Conservation (phyloP, 139 green algal species). For the Micractinium sp. region DNA sequence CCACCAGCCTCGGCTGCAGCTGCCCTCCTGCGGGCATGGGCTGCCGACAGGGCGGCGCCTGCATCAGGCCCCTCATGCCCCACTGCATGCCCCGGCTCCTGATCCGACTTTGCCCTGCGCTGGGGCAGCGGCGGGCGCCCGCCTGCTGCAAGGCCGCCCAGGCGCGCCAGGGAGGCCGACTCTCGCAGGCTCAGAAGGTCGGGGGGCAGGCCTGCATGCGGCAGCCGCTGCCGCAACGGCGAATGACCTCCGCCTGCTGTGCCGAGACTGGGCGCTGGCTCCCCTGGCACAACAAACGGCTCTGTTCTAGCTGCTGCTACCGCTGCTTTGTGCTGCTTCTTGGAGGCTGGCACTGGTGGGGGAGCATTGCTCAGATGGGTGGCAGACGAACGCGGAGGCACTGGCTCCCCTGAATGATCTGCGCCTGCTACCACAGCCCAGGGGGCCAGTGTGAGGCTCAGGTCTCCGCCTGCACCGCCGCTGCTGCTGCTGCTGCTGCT, state of each 20-base stretch:
- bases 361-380: neutral
- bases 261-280: too few species aligned
- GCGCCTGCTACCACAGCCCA: neutral
- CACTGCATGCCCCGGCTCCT: neutral
- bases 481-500: neutral
- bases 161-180: neutral
- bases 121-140: neutral
- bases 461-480: neutral
- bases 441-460: neutral
- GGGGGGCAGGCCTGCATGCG: neutral
- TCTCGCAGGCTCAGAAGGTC: conserved; percentile 30
- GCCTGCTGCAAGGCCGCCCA: neutral
- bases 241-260: too few species aligned
- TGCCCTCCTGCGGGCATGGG: neutral
- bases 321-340: too few species aligned
- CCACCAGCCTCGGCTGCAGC: neutral
- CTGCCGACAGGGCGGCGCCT: too few species aligned
- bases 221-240: neutral
- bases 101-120: neutral
- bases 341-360: neutral
- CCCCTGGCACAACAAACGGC: too few species aligned
- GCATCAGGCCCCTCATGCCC: neutral
- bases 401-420: neutral
- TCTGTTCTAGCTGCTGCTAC: too few species aligned
- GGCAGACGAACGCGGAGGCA: neutral